These are phyloP conservation scores for Solanum medicagineum DNA, from an alignment of 257 asterid species.

Conservation along the genomic window DNA sequence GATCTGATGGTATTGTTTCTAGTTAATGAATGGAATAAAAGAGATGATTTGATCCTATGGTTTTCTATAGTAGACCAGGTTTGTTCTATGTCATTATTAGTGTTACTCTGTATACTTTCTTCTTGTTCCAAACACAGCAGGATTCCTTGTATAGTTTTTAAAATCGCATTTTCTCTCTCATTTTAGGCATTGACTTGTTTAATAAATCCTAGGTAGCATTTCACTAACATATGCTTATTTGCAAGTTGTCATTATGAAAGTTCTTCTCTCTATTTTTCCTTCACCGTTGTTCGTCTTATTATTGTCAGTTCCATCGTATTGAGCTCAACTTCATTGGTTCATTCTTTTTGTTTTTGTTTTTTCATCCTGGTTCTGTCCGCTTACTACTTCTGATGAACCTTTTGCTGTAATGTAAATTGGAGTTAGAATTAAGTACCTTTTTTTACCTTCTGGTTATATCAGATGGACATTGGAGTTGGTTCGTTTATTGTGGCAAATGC, in stretches of 20 bases:
- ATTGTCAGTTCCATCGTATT: background rate
- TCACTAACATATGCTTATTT: background rate
- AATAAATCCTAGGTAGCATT: background rate
- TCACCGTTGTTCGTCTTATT: background rate
- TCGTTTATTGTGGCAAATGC: constrained; percentile 83
- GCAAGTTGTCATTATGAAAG: background rate
- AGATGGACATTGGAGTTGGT: constrained; percentile 99
- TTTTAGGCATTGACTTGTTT: background rate
- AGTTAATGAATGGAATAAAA: background rate
- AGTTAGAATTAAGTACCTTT: background rate
- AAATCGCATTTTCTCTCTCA: background rate
- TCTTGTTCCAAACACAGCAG: background rate
- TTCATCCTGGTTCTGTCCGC: background rate
- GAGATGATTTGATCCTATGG: background rate
- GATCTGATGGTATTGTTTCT: background rate
- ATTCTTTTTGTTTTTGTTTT: background rate
- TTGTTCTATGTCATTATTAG: background rate
- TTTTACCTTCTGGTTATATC: constrained; percentile 3
- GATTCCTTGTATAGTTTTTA: background rate
- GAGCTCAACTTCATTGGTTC: background rate
- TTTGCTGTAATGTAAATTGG: background rate
- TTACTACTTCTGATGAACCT: background rate
- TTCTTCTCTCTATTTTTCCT: background rate
- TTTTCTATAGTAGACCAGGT: background rate
- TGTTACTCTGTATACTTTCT: background rate